phyloP scores from a whole-genome alignment of 305 asterid genomes.

The Andrographis paniculata region DNA sequence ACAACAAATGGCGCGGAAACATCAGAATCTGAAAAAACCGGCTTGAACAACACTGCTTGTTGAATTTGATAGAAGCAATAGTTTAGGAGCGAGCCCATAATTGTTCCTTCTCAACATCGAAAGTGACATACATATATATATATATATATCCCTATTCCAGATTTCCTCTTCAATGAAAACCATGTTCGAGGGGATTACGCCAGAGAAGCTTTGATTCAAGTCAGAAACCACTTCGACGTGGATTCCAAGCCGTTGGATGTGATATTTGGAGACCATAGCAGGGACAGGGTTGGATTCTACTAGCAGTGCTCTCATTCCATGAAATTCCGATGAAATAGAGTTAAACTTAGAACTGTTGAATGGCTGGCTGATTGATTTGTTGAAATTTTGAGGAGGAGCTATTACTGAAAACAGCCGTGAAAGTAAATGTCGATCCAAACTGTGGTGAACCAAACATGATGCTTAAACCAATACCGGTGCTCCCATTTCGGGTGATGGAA shows the following conservation, averaged over 20 bases:
- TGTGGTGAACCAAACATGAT: conserved; percentile 91
- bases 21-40: conserved; percentile 20
- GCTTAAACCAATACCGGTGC: conserved; percentile 96
- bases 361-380: conserved; percentile 29
- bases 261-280: conserved; percentile 64
- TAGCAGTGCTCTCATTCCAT: conserved; percentile 66
- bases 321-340: conserved; percentile 46
- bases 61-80: conserved; percentile 56
- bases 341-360: conserved; percentile 23
- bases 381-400: conserved; percentile 26
- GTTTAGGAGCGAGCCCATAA: conserved; percentile 32
- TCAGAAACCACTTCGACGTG: conserved; percentile 45
- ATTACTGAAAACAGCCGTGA: conserved; percentile 66
- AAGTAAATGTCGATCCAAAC: conserved; percentile 82
- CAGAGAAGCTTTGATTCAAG: conserved; percentile 24
- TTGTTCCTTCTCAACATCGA: conserved; percentile 25
- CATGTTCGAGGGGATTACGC: conserved; percentile 29
- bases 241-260: conserved; percentile 76
- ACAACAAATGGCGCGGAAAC: conserved; percentile 38
- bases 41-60: conserved; percentile 23
- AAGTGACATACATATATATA: conserved; percentile 22
- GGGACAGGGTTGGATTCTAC: conserved; percentile 74
- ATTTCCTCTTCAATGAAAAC: conserved; percentile 70
- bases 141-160: conserved; percentile 47
- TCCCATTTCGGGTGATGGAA: conserved; percentile 86